Base-by-base conservation (phyloP, 2,329 filamentous ascomycete species). In the Colletotrichum tamarilloi region DNA sequence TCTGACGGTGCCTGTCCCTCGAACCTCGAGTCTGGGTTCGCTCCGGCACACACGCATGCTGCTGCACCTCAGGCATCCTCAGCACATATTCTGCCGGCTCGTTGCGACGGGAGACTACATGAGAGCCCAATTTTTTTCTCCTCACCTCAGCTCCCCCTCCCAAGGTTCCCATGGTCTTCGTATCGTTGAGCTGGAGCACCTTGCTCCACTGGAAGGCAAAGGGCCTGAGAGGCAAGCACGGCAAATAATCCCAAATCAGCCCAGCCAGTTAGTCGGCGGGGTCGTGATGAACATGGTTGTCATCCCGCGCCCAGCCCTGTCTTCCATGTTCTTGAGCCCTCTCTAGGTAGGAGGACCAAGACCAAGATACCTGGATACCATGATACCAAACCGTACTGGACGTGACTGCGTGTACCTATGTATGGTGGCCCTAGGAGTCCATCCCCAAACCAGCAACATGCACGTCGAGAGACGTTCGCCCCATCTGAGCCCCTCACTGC, bases 381-480 rank as follows among this genome's bases (percentile, higher is more conserved):
- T 35, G 32, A 35, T 35, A 35, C 32, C 32, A 35, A 12, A 58
- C 46, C 22, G 49, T 46, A 46, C 55, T 55, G 16, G 3, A 42
- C 38, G 38, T 42, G 38, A 42, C 16, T 19, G 38, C 14, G 38
- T 19, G 38, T 19, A 32, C 30, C 30, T 32, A 5, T 19, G 55
- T 60, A 11, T 32, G 30, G 60, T 55, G 70, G 55, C 60, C 24
- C 32, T 55, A 64, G 46, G 30, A 63, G 14, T 38, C n/a, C 46
- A 22, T 46, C 42, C 63, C 62, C 55, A 38, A 71, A 71, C 60
- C 62, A 68, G 68, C 72, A 73, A 72, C 30, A 74, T 74, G 68
- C 72, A 68, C 72, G 68, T 74, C 72, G 68, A 67, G 52, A 72
- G 68, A 62, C 60, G 56, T 55, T 49, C 42, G 60, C 60, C 70